Evolutionary conservation across 345 rosid genomes (phyloP), one percentile per base, ranked within the genome.

Genomic region (Limnanthes douglasii): DNA sequence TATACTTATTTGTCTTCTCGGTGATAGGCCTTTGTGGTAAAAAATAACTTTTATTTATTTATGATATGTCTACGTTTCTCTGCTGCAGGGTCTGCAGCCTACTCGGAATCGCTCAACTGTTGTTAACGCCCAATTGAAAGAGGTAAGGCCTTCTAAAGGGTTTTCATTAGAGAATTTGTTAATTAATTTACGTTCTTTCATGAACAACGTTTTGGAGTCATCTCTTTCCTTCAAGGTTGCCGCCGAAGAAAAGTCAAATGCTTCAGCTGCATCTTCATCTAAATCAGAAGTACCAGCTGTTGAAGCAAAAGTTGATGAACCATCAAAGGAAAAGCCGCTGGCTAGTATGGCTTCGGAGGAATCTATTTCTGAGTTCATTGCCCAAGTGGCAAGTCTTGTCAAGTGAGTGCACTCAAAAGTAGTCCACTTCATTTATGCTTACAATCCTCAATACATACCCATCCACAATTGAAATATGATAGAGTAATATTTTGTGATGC

Each of bases 311-410:
- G 78, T 68, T 16, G 38, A 33, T 7, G 40, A 43, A 24, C 32
- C 57, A 47, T 42, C 65, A 9, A 43, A 53, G 24, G 62, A 69
- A 15, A 59, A 66, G 40, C 54, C 75, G 17, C 23, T 69, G 38
- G 28, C 68, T 38, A 31, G 53, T 37, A 41, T 57, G 53, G 81
- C 73, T 35, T 57, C 84, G 0, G 72, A 75, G 48, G 81, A 75
- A 38, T 61, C 88, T 11, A 64, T 84, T 39, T 68, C 86, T 20
- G 78, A 73, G 66, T 78, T 84, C 50, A 66, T 79, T 46, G 29
- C 64, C 12, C 86, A 75, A 75, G 95, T 79, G 32, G 48, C 93
- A 33, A 66, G 68, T 59, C 86, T 84, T 37, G 84, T 84, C 56
- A 78, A 79, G 93, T 84, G 53, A 62, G 75, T 41, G 14, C 5